phyloP scores from a whole-genome alignment of 192 early-diverging fungal genomes.

The Pilobolus umbonatus region DNA sequence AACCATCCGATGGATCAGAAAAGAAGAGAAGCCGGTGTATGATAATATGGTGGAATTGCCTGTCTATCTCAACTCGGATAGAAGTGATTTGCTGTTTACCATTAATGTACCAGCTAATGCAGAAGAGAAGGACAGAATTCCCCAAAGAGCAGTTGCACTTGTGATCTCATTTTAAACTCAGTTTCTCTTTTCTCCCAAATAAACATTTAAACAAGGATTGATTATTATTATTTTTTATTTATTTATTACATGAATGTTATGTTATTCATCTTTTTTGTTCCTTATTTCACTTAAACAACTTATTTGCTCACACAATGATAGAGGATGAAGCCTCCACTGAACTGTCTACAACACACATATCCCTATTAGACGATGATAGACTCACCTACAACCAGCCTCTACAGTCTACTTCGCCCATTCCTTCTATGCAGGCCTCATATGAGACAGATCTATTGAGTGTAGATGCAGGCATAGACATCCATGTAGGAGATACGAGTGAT shows the following conservation, averaged over 20 bases:
- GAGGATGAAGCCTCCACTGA: too few relatives aligned
- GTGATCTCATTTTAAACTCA: conserved; percentile 33
- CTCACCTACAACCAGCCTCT: too few relatives aligned
- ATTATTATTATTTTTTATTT: too few relatives aligned
- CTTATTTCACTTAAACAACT: not conserved
- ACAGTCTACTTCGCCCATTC: too few relatives aligned
- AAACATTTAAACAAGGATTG: too few relatives aligned
- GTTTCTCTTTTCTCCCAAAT: not conserved
- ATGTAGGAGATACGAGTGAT: too few relatives aligned
- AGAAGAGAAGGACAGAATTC: conserved; percentile 35
- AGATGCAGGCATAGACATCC: too few relatives aligned
- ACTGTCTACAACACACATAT: too few relatives aligned
- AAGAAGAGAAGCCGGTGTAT: conserved; percentile 2
- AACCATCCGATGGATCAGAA: conserved; percentile 39
- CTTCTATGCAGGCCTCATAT: too few relatives aligned
- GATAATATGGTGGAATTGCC: conserved; percentile 37
- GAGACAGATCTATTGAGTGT: too few relatives aligned
- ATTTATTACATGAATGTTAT: too few relatives aligned
- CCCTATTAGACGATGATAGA: too few relatives aligned
- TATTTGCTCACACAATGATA: not conserved
- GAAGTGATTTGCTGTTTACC: conserved; percentile 54
- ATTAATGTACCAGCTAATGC: conserved; percentile 33
- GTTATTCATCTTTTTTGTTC: not conserved
- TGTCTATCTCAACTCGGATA: conserved; percentile 65
- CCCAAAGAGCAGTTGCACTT: conserved; percentile 58